Evolutionary conservation across 306 rosid species (phyloP).

Genomic region (Quercus glauca): DNA sequence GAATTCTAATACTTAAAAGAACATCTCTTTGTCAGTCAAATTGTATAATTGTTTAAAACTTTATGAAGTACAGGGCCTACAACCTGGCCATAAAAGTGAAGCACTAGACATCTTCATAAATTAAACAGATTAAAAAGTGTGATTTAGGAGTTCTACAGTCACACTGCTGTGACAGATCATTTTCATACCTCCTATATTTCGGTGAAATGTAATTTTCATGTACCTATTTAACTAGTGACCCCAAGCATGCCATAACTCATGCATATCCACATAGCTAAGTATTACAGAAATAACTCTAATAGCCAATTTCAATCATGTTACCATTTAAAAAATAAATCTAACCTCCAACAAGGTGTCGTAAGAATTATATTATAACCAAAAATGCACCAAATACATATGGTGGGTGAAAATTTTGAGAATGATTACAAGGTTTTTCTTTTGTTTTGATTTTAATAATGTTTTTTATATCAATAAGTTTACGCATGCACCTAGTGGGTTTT

Average conservation of each 20-base stretch:
- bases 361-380: neutral
- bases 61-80: neutral
- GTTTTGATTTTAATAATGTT: too few species aligned
- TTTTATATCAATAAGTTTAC: too few species aligned
- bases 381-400: neutral
- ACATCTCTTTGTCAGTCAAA: neutral
- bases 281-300: neutral
- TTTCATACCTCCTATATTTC: neutral
- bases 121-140: neutral
- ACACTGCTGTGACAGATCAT: neutral
- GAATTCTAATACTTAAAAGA: neutral
- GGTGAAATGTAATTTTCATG: neutral
- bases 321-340: neutral
- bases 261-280: neutral
- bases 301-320: neutral
- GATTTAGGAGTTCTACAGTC: neutral
- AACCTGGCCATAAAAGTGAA: neutral
- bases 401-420: neutral
- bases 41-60: neutral
- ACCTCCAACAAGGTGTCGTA: neutral
- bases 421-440: neutral
- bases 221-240: neutral
- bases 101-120: neutral
- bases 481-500: too few species aligned
- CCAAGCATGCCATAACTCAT: neutral